Conservation (phyloP, 2,329 filamentous ascomycete species). For the Calonectria honghensis region DNA sequence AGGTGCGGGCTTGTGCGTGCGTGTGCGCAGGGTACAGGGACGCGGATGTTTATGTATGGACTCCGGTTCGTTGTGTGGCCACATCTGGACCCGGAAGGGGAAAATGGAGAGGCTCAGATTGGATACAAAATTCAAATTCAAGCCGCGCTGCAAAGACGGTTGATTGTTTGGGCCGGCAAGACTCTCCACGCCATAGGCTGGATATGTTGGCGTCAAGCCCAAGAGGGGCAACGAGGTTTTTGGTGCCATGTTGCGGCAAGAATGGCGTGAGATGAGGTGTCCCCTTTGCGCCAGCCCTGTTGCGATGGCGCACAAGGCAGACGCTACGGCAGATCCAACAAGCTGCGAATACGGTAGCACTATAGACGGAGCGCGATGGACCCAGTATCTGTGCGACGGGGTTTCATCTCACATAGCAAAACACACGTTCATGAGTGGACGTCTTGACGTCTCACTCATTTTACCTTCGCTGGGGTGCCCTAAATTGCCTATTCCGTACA, state of each 20-base stretch:
- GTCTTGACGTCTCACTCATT: slow-evolving; percentile 15
- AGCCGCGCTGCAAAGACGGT: neutral
- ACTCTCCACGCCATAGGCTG: slow-evolving; percentile 15
- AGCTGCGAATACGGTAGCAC: slow-evolving; percentile 29
- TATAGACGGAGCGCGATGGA: slow-evolving; percentile 27
- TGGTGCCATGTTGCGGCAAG: slow-evolving; percentile 29
- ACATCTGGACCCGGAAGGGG: slow-evolving; percentile 11
- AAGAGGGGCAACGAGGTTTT: slow-evolving; percentile 18
- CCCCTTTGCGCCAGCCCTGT: slow-evolving; percentile 33
- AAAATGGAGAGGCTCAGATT: slow-evolving; percentile 23
- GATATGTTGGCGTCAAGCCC: slow-evolving; percentile 11
- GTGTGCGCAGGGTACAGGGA: neutral
- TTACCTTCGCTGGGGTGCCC: slow-evolving; percentile 22
- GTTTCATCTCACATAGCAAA: slow-evolving; percentile 33
- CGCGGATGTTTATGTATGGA: slow-evolving; percentile 17
- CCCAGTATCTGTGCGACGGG: slow-evolving; percentile 25
- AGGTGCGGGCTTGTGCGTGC: neutral
- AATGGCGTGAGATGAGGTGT: slow-evolving; percentile 42
- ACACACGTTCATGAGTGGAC: slow-evolving; percentile 10
- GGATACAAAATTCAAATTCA: slow-evolving; percentile 11
- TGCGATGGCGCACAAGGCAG: slow-evolving; percentile 13
- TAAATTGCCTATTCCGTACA: slow-evolving; percentile 32
- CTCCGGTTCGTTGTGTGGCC: neutral
- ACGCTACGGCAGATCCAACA: slow-evolving; percentile 43
- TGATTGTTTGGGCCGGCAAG: slow-evolving; percentile 23